Conservation (phyloP, 306 rosid species). For the Cucurbita ficifolia region DNA sequence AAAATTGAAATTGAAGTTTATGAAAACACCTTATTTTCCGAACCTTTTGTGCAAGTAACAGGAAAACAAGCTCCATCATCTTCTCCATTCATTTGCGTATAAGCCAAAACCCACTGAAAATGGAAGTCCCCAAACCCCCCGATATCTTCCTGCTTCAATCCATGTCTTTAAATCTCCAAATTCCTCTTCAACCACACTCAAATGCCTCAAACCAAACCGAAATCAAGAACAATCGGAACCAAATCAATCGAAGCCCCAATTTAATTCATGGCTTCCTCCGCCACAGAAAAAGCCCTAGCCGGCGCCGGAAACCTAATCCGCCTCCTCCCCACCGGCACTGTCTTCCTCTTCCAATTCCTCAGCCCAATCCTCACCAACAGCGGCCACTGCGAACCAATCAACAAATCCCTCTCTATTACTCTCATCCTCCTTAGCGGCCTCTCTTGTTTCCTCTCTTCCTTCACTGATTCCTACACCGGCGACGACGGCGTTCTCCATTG, state of each 20-base stretch:
- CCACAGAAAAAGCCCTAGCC: constrained; percentile 12
- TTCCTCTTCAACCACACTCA: not conserved
- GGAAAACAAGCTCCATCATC: not conserved
- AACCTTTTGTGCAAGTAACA: constrained; percentile 6
- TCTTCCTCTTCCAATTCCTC: constrained; percentile 60
- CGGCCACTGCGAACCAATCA: constrained; percentile 38
- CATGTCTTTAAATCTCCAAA: not conserved
- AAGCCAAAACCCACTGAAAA: not conserved
- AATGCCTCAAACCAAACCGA: not conserved
- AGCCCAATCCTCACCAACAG: constrained; percentile 49
- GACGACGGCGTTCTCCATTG: constrained; percentile 38
- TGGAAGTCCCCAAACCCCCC: not conserved
- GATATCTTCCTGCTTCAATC: not conserved
- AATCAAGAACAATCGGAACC: not conserved
- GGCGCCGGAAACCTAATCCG: constrained; percentile 48
- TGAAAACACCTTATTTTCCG: not conserved
- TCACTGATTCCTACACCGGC: constrained; percentile 68
- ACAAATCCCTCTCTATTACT: constrained; percentile 32
- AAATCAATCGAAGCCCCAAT: not conserved
- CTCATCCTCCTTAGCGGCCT: constrained; percentile 33
- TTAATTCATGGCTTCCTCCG: not conserved
- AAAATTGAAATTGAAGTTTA: too few relatives aligned
- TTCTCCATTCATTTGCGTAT: not conserved
- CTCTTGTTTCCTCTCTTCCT: constrained; percentile 52
- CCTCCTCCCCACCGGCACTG: constrained; percentile 70